Evolutionary conservation across 106 monocot species (phyloP).

Genomic region (Dactylorhiza incarnata): DNA sequence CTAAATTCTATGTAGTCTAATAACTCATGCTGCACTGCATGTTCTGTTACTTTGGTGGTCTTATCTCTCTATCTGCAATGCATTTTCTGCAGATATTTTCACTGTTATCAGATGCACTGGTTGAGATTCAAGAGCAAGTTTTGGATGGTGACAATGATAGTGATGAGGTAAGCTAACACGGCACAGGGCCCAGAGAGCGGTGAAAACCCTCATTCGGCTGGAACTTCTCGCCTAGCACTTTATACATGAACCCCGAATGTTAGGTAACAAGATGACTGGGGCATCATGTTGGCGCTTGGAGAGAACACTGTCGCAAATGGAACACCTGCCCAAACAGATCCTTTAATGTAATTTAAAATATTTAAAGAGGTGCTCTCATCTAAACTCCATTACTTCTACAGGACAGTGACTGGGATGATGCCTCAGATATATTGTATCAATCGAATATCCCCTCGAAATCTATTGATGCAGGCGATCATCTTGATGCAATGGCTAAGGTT

Average conservation of each 20-base stretch:
- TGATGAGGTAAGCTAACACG: neutral
- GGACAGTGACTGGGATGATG: slow-evolving; percentile 88
- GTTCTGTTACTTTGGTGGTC: neutral
- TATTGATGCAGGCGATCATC: slow-evolving; percentile 51
- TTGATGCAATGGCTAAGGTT: slow-evolving; percentile 73
- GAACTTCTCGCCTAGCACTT: too few species aligned
- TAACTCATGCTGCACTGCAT: too few species aligned
- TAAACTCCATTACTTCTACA: slow-evolving; percentile 14
- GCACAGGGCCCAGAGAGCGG: too few species aligned
- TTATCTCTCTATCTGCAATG: neutral
- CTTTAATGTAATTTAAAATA: neutral
- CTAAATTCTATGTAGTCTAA: too few species aligned
- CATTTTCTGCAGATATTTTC: slow-evolving; percentile 63
- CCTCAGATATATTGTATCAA: slow-evolving; percentile 37
- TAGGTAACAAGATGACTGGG: too few species aligned
- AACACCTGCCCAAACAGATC: neutral
- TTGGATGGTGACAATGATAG: slow-evolving; percentile 41
- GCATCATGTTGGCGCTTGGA: too few species aligned
- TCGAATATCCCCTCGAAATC: slow-evolving; percentile 33
- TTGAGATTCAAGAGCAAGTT: slow-evolving; percentile 79
- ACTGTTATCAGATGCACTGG: slow-evolving; percentile 55
- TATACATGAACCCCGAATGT: too few species aligned
- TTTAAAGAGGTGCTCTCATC: neutral
- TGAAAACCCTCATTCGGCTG: too few species aligned
- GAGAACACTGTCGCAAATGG: too few species aligned